Evolutionary conservation across 768 basidiomycete genomes (phyloP).

Genomic region (Astraeus odoratus): DNA sequence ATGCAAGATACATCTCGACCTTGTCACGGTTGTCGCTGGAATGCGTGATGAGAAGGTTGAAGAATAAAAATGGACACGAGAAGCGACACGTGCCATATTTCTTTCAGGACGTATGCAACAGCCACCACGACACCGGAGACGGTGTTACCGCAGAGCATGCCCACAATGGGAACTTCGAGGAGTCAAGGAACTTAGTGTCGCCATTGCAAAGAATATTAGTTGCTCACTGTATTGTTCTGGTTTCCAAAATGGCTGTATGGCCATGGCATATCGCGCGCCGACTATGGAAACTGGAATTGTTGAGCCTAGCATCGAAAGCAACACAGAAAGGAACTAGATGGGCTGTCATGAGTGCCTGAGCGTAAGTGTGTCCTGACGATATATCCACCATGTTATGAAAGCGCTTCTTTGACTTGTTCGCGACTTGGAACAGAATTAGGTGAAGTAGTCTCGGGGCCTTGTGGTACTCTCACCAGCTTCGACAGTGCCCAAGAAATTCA

Average conservation of each 20-base stretch:
- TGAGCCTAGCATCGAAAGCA: constrained; percentile 64
- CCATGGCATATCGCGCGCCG: constrained; percentile 72
- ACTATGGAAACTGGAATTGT: constrained; percentile 77
- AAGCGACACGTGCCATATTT: constrained; percentile 51
- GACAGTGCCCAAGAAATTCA: constrained; percentile 29
- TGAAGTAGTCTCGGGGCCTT: neutral
- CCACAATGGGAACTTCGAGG: constrained; percentile 64
- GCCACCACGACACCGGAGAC: constrained; percentile 72
- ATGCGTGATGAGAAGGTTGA: neutral
- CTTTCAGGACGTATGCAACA: constrained; percentile 63
- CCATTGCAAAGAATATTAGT: neutral
- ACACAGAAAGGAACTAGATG: constrained; percentile 51
- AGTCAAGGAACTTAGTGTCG: constrained; percentile 1
- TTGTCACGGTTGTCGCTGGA: constrained; percentile 76
- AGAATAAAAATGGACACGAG: neutral
- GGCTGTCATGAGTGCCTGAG: too few relatives aligned
- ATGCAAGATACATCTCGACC: constrained; percentile 79
- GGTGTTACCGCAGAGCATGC: constrained; percentile 80
- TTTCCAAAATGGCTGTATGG: constrained; percentile 71
- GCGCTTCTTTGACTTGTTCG: constrained; percentile 72
- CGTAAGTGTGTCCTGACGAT: neutral
- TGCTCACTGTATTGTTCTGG: constrained; percentile 72
- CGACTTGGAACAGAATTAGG: constrained; percentile 36
- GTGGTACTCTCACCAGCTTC: constrained; percentile 51
- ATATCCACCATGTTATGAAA: constrained; percentile 62